phyloP scores from a whole-genome alignment of 352 stramenopile genomes.

The Pelagophyceae sp. region DNA sequence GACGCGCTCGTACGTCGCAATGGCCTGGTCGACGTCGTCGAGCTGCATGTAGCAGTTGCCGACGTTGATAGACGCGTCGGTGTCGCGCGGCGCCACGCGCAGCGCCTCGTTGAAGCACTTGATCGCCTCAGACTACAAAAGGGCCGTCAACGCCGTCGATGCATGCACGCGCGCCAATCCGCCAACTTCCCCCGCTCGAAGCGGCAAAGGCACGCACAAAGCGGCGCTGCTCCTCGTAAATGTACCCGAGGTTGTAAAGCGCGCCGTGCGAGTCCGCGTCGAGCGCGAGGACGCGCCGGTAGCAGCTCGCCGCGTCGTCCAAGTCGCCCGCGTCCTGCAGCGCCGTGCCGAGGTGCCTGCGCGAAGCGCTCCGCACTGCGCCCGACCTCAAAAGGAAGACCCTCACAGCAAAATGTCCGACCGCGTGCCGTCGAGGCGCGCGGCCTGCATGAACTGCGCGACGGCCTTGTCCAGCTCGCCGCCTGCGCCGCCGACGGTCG shows the following conservation, averaged over 20 bases:
- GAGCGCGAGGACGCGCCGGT: not conserved
- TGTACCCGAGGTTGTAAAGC: slow-evolving; percentile 27
- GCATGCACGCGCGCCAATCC: no score
- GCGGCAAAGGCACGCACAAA: not conserved
- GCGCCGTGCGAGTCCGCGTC: not conserved
- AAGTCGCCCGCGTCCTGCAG: slow-evolving; percentile 6
- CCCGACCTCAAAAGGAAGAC: no score
- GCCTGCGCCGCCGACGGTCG: no score
- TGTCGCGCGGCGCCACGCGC: not conserved
- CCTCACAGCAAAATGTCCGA: not conserved
- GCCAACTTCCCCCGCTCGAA: no score
- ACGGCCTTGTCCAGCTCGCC: not conserved
- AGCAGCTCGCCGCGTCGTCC: not conserved
- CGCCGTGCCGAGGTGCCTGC: slow-evolving; percentile 1
- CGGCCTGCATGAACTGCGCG: not conserved
- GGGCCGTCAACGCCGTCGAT: no score
- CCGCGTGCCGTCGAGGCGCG: not conserved
- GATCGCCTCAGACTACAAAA: slow-evolving; percentile 17
- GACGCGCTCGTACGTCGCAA: slow-evolving; percentile 7
- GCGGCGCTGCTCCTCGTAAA: slow-evolving; percentile 20
- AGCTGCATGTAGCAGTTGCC: slow-evolving; percentile 19
- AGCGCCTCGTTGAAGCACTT: slow-evolving; percentile 15
- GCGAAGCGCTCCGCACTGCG: no score
- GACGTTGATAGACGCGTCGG: slow-evolving; percentile 13
- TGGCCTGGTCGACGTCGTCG: not conserved